Base-by-base conservation (phyloP, 306 rosid species). In the Dryas drummondii region DNA sequence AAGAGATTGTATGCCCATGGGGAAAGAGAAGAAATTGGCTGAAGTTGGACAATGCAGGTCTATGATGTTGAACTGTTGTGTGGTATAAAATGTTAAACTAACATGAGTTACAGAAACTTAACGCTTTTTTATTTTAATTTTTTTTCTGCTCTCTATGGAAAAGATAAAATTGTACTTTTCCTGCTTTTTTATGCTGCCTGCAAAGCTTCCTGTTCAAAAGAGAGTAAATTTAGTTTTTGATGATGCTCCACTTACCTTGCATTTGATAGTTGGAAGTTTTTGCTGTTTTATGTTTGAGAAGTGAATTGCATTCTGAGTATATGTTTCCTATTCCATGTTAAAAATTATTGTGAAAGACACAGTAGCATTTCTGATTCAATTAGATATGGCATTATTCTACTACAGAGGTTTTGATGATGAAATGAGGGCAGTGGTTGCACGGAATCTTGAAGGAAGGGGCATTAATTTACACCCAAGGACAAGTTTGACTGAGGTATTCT, bases 341-440 rank as follows among this genome's bases (percentile, higher is more conserved):
- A 32, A 9, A 9, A 13, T 45, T 52, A 22, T 62, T 32, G 26
- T 59, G 59, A 54, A 45, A 27, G 52, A 47, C 58, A 50, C 72
- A n/a, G n/a, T 44, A 19, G 50, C 17, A 40, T 32, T 52, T 17
- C 26, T 75, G 42, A 41, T 65, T 51, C 61, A 47, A 13, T 3
- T 26, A 48, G 42, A 9, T 77, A 58, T 53, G 66, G 46, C 44
- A 55, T 76, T 70, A 17, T 79, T 85, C 58, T 79, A 47, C 53
- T 74, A 58, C 85, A 94, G 99, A 84, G 97, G 97, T 77, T 94
- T 94, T 82, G 99, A 94, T 84, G 97, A 94, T 76, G 99, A 94
- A 89, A 90, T 94, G 97, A 91, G 99, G 81, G 93, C 97, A 27
- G 93, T 85, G 50, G 97, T 90, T 59, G 97, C 99, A 74, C 90